Evolutionary conservation across 352 stramenopile species (phyloP), one percentile per base, ranked within the genome.

Genomic region (Aphanomyces stellatus): DNA sequence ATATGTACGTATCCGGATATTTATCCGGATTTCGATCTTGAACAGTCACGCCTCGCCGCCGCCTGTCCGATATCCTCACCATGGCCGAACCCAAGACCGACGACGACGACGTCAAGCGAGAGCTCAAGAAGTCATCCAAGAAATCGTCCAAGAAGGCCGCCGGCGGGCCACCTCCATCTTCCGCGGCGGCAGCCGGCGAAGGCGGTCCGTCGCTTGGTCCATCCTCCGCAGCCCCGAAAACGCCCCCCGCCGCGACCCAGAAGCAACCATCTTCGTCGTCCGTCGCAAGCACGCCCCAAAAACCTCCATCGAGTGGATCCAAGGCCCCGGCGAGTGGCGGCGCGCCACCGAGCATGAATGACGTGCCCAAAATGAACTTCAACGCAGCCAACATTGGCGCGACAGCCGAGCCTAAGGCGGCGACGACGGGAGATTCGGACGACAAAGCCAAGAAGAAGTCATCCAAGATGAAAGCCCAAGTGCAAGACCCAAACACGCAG

Each of bases 381-480:
- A 15, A 33, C 13, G 49, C 2, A 5, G 40, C 60, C 19, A 60
- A 49, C 33, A 22, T 67, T 25, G 49, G 33, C 41, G 22, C 30
- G 1, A 19, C 25, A 5, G 60, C 60, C 22, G 60, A 67, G 41
- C 60, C 60, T 10, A 67, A 65, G 27, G 11, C 24, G 3, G 19
- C 11, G 1, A 43, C 25, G 33, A 57, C 25, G 25, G 41, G 19
- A n/a, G 41, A 7, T 28, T 13, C 46, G 2, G 34, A n/a, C 19
- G 60, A 67, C 11, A 67, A 67, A 40, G n/a, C 33, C 43, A 67
- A 67, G 60, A 67, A 67, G 33, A 67, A 67, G 30, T 41, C 60
- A 17, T 57, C 60, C 3, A 67, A 67, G 25, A 67, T 57, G 37
- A 48, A 49, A 35, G 33, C 55, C n/a, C 49, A 15, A 35, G 49